A percentile compares a stretch with the other conserved stretches of the same genome.
Conservation (phyloP, 768 basidiomycete genomes). For the Chalciporus sphaerocephalus region DNA sequence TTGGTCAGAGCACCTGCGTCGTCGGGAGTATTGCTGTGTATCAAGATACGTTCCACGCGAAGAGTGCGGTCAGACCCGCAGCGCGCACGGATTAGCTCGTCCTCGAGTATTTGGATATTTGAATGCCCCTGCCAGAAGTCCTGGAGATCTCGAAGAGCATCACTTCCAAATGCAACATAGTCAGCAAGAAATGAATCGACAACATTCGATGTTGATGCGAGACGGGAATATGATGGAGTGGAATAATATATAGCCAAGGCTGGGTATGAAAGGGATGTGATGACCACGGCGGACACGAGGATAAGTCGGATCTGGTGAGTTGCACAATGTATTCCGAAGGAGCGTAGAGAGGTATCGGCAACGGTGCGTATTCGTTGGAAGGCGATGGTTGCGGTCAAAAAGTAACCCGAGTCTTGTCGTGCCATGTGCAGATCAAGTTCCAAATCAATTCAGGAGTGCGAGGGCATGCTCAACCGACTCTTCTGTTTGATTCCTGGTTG, state of each 20-base stretch:
- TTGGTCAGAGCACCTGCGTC: constrained; percentile 53
- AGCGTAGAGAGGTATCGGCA: constrained; percentile 54
- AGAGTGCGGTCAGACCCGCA: constrained; percentile 67
- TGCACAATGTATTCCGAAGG: constrained; percentile 83
- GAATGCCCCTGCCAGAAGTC: constrained; percentile 68
- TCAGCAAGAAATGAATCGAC: constrained; percentile 58
- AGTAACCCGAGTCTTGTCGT: constrained; percentile 16
- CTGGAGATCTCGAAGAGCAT: constrained; percentile 59
- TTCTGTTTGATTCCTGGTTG: not conserved
- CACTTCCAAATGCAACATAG: constrained; percentile 48
- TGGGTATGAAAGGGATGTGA: constrained; percentile 87
- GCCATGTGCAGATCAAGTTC: constrained; percentile 18
- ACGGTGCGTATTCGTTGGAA: constrained; percentile 36
- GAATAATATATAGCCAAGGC: constrained; percentile 81
- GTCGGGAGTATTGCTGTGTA: constrained; percentile 47
- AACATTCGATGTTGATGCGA: constrained; percentile 51
- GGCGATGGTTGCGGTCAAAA: constrained; percentile 14
- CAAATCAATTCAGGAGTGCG: not conserved
- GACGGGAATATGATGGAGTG: constrained; percentile 56
- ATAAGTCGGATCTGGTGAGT: constrained; percentile 88
- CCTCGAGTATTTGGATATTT: constrained; percentile 60
- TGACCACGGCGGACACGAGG: constrained; percentile 81
- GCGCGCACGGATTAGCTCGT: constrained; percentile 65
- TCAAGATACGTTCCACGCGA: constrained; percentile 72
- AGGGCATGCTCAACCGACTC: not conserved